Conservation (phyloP, 2,329 filamentous ascomycete genomes). For the Aureobasidium sp. region DNA sequence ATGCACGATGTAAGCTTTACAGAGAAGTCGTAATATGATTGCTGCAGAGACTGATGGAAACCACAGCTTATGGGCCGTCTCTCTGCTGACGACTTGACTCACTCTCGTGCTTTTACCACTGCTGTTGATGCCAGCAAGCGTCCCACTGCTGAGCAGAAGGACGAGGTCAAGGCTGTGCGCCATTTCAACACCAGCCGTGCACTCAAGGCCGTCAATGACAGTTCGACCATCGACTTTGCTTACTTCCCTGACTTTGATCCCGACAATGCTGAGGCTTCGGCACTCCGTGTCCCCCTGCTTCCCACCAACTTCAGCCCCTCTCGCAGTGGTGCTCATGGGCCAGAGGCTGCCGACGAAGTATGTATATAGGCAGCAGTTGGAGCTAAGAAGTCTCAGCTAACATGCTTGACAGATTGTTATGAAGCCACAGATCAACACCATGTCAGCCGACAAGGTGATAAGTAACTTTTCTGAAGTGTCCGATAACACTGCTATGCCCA, state of each 20-base stretch:
- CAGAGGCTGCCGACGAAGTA: conserved; percentile 22
- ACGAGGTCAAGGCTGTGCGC: conserved; percentile 33
- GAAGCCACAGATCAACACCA: conserved; percentile 49
- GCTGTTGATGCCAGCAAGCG: conserved; percentile 43
- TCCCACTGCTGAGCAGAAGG: conserved; percentile 27
- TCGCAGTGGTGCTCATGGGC: conserved; percentile 19
- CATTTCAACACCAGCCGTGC: conserved; percentile 57
- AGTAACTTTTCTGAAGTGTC: conserved; percentile 53
- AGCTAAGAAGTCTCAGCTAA: background rate
- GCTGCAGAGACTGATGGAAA: background rate
- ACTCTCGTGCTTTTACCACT: conserved; percentile 49
- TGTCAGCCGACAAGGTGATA: conserved; percentile 43
- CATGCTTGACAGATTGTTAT: conserved; percentile 33
- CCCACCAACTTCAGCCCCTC: conserved; percentile 22
- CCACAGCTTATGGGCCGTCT: conserved; percentile 45
- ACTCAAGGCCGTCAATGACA: conserved; percentile 50
- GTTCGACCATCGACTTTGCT: conserved; percentile 56
- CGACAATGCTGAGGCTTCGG: conserved; percentile 26
- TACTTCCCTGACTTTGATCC: conserved; percentile 50
- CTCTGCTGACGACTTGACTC: conserved; percentile 46
- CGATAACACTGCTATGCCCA: conserved; percentile 49
- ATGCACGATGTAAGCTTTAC: conserved; percentile 42
- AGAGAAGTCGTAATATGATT: background rate
- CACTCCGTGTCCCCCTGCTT: conserved; percentile 29
- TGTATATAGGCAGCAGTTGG: background rate